Base-by-base conservation (phyloP, 2,329 filamentous ascomycete species). In the Penicillium capsulatum region DNA sequence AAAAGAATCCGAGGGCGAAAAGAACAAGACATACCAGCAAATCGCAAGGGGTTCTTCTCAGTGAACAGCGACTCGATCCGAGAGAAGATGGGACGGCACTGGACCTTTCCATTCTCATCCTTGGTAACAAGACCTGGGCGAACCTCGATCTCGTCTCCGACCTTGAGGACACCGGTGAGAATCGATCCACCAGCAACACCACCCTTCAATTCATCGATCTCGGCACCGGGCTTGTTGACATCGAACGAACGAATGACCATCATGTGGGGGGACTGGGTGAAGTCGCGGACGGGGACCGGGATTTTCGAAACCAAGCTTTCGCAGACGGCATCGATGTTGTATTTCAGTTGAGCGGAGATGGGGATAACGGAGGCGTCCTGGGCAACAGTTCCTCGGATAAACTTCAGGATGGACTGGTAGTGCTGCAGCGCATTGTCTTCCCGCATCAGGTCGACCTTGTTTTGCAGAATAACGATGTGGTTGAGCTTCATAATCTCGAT, bases 401-500 rank as follows among this genome's bases (percentile, higher is more conserved):
- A 98, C 71, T 97, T 97, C 60, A 94, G 77, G 55, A 98, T 98
- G 1, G 90, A 96, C 69, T 95, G 84, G 75, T 95, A 92, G 70
- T 98, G 92, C 63, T 91, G 81, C 61, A 88, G 80, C 34, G 94
- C 92, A 48, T 85, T 87, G 65, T 97, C 91, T 76, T 96, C 87
- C 58, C 89, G 81, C 89, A 98, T 97, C 57, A 98, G 72, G 66
- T 98, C 92, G 60, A 98, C 92, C 80, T 98, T 98, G 76, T 98
- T 98, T 72, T 98, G 92, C 44, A 98, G 80, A 62, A 98, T 97
- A 67, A 98, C 95, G 70, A 98, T 96, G 74, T 98, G 94, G 69
- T 94, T 89, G 51, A 98, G 81, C 78, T 98, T 98, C 92, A 98
- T 98, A 66, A 98, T 98, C 71, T 98, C 92, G 64, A 98, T 97